Percentiles rank a stretch among this genome's conserved stretches.
phyloP scores from a whole-genome alignment of 164 flowering plant genomes.

The Stephania yunnanensis region DNA sequence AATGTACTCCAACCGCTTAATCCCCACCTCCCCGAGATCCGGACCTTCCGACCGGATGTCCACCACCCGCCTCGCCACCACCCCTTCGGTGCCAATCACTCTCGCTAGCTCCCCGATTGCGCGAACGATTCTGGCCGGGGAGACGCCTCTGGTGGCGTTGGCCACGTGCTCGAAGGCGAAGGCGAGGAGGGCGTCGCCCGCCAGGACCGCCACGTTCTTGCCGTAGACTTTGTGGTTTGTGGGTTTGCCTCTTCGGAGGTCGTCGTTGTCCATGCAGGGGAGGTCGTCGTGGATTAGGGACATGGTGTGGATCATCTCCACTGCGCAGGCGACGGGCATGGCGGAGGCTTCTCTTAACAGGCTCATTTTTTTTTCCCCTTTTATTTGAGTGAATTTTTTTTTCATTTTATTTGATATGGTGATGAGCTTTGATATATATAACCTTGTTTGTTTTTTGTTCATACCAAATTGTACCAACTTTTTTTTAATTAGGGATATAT shows the following conservation, averaged over 20 bases:
- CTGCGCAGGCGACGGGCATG: no score
- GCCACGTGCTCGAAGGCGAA: slow-evolving; percentile 64
- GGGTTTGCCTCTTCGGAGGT: slow-evolving; percentile 68
- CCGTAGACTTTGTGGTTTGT: slow-evolving; percentile 72
- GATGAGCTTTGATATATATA: no score
- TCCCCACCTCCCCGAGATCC: slow-evolving; percentile 38
- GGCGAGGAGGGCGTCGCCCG: slow-evolving; percentile 72
- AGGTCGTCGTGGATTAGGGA: no score
- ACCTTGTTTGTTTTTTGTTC: no score
- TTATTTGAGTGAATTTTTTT: no score
- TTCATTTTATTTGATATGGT: no score
- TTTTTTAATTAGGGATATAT: no score
- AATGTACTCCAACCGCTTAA: slow-evolving; percentile 60
- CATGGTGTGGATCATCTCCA: no score
- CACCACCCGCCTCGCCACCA: slow-evolving; percentile 73
- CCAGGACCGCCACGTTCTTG: slow-evolving; percentile 62
- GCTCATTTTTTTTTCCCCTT: no score
- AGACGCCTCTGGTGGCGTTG: slow-evolving; percentile 33
- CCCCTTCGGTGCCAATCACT: slow-evolving; percentile 58
- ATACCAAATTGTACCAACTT: no score
- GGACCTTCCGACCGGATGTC: slow-evolving; percentile 51
- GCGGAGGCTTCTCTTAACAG: no score
- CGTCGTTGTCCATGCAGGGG: slow-evolving; percentile 83
- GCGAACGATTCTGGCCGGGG: slow-evolving; percentile 36
- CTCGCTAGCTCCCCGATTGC: slow-evolving; percentile 54